phyloP scores from a whole-genome alignment of 2,329 filamentous ascomycete genomes.

The Xylaria polymorpha region DNA sequence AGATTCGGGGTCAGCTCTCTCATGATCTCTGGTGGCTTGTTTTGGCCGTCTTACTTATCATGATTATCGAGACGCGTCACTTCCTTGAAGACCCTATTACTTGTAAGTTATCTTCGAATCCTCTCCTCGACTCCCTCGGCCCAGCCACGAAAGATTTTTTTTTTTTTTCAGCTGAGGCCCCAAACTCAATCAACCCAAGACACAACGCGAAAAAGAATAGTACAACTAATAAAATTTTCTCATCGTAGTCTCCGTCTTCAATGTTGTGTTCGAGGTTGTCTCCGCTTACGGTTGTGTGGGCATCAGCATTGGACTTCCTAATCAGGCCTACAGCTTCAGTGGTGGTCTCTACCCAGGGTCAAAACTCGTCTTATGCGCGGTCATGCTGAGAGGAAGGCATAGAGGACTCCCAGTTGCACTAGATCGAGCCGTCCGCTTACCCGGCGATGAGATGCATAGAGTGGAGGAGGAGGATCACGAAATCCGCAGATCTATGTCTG shows the following conservation, averaged over 20 bases:
- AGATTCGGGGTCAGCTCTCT: slow-evolving; percentile 69
- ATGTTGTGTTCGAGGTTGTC: slow-evolving; percentile 67
- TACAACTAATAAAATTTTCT: not conserved
- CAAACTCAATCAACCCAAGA: not conserved
- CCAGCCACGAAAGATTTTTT: not conserved
- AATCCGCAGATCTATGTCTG: slow-evolving; percentile 54
- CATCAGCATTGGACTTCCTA: slow-evolving; percentile 65
- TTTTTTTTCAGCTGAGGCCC: not conserved
- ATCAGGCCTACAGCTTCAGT: slow-evolving; percentile 64
- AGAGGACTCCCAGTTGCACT: slow-evolving; percentile 66
- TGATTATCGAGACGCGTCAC: slow-evolving; percentile 67
- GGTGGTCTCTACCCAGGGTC: slow-evolving; percentile 65
- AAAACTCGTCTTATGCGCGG: slow-evolving; percentile 67
- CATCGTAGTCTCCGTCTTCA: slow-evolving; percentile 62
- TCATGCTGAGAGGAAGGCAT: slow-evolving; percentile 67
- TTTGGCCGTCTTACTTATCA: slow-evolving; percentile 69
- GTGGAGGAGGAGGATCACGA: slow-evolving; percentile 57
- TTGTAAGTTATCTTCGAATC: slow-evolving; percentile 43
- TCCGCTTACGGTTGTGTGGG: slow-evolving; percentile 70
- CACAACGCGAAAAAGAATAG: not conserved
- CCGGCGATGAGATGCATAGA: slow-evolving; percentile 52
- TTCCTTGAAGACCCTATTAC: slow-evolving; percentile 63
- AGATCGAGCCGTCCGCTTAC: slow-evolving; percentile 63
- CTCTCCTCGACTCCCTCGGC: not conserved
- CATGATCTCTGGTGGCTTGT: slow-evolving; percentile 75